These are phyloP conservation scores for Septoria linicola DNA, from an alignment of 2,329 filamentous ascomycete species.

Conservation along the genomic window DNA sequence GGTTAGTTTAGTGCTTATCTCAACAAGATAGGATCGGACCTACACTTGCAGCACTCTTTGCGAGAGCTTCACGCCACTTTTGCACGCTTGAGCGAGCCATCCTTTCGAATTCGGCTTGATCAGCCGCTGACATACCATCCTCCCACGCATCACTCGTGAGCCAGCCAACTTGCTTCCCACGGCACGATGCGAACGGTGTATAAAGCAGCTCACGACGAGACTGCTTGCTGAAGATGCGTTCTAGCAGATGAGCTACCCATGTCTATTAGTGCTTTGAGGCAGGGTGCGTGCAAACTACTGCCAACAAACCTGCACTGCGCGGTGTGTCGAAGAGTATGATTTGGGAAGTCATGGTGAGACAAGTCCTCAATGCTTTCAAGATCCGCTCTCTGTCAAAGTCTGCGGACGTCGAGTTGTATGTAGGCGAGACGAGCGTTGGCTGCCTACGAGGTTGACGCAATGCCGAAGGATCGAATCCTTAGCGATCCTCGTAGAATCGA, in stretches of 20 bases:
- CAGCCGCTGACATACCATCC: constrained; percentile 6
- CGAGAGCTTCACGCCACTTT: neutral
- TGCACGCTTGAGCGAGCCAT: neutral
- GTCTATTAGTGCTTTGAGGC: neutral
- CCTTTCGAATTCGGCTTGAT: constrained; percentile 4
- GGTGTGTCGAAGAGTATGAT: constrained; percentile 5
- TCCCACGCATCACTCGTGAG: constrained; percentile 6
- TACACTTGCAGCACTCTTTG: neutral
- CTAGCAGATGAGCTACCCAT: constrained; percentile 11
- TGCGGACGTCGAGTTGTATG: too few species aligned
- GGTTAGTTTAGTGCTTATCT: too few species aligned
- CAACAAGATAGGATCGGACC: too few species aligned
- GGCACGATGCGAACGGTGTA: constrained; percentile 7
- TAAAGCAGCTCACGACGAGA: neutral
- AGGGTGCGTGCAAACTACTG: neutral
- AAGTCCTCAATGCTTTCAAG: too few species aligned
- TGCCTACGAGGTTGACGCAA: too few species aligned
- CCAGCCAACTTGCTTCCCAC: constrained; percentile 17
- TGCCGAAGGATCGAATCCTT: too few species aligned
- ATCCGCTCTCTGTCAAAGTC: too few species aligned
- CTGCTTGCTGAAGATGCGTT: constrained; percentile 18
- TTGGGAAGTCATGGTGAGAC: constrained; percentile 5
- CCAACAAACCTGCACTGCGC: constrained; percentile 1
- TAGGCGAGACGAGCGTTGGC: too few species aligned
- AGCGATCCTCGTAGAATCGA: too few species aligned